These are phyloP conservation scores for Cetraspora pellucida DNA, from an alignment of 192 early-diverging fungal species.

Conservation along the genomic window DNA sequence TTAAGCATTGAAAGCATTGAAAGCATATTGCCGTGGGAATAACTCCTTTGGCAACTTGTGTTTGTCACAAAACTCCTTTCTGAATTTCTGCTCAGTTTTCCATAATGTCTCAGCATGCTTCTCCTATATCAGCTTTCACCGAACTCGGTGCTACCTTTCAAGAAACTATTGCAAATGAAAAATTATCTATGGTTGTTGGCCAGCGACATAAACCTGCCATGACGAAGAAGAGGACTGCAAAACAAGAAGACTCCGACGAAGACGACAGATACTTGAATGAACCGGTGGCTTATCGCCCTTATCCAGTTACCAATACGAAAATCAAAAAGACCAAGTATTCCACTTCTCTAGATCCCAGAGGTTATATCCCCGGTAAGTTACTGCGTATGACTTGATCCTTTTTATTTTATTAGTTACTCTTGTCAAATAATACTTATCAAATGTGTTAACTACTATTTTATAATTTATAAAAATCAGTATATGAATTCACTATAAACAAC, in stretches of 20 bases:
- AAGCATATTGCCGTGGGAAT: background rate
- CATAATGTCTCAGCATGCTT: background rate
- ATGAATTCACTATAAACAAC: constrained; percentile 59
- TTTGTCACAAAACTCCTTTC: background rate
- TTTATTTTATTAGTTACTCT: background rate
- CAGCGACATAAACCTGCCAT: constrained; percentile 10
- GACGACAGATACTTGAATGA: constrained; percentile 4
- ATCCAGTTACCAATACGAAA: constrained; percentile 36
- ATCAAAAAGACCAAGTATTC: constrained; percentile 62
- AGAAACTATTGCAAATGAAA: background rate
- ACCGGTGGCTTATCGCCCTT: constrained; percentile 15
- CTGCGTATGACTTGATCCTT: background rate
- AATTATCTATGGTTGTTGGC: background rate
- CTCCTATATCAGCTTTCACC: background rate
- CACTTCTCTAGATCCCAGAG: constrained; percentile 60
- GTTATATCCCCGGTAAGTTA: constrained; percentile 61
- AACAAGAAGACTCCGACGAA: constrained; percentile 18
- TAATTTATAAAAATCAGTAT: constrained; percentile 42
- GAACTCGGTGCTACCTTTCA: constrained; percentile 5
- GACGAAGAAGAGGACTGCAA: constrained; percentile 11
- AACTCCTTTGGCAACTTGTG: background rate
- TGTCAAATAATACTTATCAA: background rate
- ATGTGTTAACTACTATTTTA: background rate
- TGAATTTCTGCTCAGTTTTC: background rate
- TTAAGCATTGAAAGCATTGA: background rate